These are phyloP conservation scores for Raffaelea ambrosiae DNA, from an alignment of 2,329 filamentous ascomycete genomes.

Conservation along the genomic window DNA sequence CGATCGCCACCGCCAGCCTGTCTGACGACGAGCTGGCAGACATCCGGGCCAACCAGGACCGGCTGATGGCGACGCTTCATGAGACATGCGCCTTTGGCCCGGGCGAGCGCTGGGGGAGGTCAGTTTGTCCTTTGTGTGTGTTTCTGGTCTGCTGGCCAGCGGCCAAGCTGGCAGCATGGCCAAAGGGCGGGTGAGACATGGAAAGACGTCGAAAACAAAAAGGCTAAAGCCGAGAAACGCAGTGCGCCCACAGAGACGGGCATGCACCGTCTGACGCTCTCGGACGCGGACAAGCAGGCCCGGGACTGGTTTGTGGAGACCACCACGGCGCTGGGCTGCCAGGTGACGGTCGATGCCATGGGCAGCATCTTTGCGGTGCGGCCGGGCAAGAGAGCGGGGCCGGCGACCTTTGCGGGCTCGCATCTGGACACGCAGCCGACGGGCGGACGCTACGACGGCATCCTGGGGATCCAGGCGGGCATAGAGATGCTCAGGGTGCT, in stretches of 20 bases:
- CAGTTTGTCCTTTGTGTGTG: slow-evolving; percentile 11
- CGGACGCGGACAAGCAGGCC: slow-evolving; percentile 61
- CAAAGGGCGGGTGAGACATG: too few species aligned
- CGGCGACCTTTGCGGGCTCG: slow-evolving; percentile 61
- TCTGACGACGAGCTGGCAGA: background rate
- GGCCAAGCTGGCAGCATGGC: too few species aligned
- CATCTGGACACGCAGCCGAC: slow-evolving; percentile 58
- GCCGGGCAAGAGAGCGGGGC: slow-evolving; percentile 47
- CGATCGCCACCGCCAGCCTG: slow-evolving; percentile 6
- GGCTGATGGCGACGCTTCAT: slow-evolving; percentile 11
- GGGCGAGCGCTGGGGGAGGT: slow-evolving; percentile 60
- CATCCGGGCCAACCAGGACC: slow-evolving; percentile 4
- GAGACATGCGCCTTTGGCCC: slow-evolving; percentile 11
- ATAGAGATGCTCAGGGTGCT: slow-evolving; percentile 64
- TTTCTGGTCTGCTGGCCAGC: background rate
- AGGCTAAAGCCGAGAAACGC: too few species aligned
- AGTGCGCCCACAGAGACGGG: slow-evolving; percentile 57
- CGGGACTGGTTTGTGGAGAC: slow-evolving; percentile 68
- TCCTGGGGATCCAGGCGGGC: slow-evolving; percentile 64
- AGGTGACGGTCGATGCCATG: slow-evolving; percentile 62
- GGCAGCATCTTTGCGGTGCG: slow-evolving; percentile 76
- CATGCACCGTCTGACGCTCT: slow-evolving; percentile 67
- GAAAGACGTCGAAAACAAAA: too few species aligned
- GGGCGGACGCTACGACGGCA: slow-evolving; percentile 67
- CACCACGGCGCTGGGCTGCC: slow-evolving; percentile 54